Percentiles rank a stretch among this genome's conserved stretches.
These are phyloP conservation scores for Saccharomycopsis amapae DNA, from an alignment of 805 yeast genomes.

Conservation along the genomic window DNA sequence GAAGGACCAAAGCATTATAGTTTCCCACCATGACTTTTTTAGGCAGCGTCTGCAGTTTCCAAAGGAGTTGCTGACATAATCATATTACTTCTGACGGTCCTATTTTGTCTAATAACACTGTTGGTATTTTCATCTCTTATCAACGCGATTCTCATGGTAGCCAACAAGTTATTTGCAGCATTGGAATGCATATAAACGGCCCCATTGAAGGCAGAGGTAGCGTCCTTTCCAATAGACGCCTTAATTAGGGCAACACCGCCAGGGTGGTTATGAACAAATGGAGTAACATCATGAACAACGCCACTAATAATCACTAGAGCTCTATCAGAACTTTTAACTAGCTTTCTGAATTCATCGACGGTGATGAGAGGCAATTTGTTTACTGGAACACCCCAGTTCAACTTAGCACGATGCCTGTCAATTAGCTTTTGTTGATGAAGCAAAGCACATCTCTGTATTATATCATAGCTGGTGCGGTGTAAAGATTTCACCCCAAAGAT, in stretches of 20 bases:
- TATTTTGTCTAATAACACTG: slow-evolving; percentile 70
- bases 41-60: slow-evolving; percentile 57
- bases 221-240: slow-evolving; percentile 87
- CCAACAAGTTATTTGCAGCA: slow-evolving; percentile 84
- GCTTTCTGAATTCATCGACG: slow-evolving; percentile 41
- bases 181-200: slow-evolving; percentile 91
- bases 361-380: slow-evolving; percentile 67
- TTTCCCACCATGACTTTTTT: too few species aligned
- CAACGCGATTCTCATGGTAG: slow-evolving; percentile 91
- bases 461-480: slow-evolving; percentile 38
- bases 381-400: slow-evolving; percentile 93
- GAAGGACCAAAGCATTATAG: too few species aligned
- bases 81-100: slow-evolving; percentile 57
- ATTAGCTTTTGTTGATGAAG: slow-evolving; percentile 78
- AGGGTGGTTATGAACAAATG: slow-evolving; percentile 87
- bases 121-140: slow-evolving; percentile 67
- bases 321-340: slow-evolving; percentile 35
- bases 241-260: slow-evolving; percentile 78
- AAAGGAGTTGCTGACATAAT: slow-evolving; percentile 38
- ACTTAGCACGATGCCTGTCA: slow-evolving; percentile 65
- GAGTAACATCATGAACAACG: slow-evolving; percentile 88
- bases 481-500: slow-evolving; percentile 52
- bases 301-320: slow-evolving; percentile 81
- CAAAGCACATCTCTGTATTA: slow-evolving; percentile 63
- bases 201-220: slow-evolving; percentile 89